These are phyloP conservation scores for Cordyceps cicadae DNA, from an alignment of 2,329 filamentous ascomycete genomes.

Conservation along the genomic window DNA sequence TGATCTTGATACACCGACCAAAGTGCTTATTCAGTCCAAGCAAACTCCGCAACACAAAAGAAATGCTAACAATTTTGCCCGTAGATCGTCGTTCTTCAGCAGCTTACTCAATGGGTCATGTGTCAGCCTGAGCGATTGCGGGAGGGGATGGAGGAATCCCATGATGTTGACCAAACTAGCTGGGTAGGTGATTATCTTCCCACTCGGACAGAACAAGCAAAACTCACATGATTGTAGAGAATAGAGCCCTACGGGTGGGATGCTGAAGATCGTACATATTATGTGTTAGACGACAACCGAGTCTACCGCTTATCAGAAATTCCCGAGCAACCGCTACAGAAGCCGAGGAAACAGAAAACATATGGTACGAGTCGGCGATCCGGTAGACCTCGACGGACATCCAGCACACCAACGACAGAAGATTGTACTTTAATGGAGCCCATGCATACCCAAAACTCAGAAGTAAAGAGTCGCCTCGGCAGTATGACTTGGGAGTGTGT, in stretches of 20 bases:
- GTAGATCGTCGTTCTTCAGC: conserved; percentile 70
- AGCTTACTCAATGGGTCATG: conserved; percentile 83
- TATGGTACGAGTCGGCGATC: conserved; percentile 47
- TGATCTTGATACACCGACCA: conserved; percentile 74
- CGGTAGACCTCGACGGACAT: conserved; percentile 61
- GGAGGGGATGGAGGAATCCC: conserved; percentile 75
- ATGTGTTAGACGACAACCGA: conserved; percentile 86
- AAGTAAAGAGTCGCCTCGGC: conserved; percentile 57
- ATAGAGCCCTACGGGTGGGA: conserved; percentile 88
- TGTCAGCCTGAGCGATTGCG: conserved; percentile 79
- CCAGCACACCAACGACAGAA: conserved; percentile 13
- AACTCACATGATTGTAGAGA: conserved; percentile 36
- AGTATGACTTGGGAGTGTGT: conserved; percentile 86
- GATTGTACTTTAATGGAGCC: conserved; percentile 15
- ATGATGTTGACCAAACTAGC: conserved; percentile 68
- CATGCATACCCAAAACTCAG: conserved; percentile 24
- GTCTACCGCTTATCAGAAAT: conserved; percentile 83
- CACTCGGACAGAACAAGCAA: no score
- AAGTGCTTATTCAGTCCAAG: conserved; percentile 41
- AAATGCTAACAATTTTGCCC: not conserved
- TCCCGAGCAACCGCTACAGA: conserved; percentile 50
- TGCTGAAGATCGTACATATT: conserved; percentile 75
- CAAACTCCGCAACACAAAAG: not conserved
- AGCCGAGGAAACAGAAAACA: conserved; percentile 52
- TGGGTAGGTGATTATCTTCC: conserved; percentile 52